Percentiles rank a stretch among this genome's conserved stretches.
Evolutionary conservation across 345 rosid genomes (phyloP).

Genomic region (Durio zibethinus): DNA sequence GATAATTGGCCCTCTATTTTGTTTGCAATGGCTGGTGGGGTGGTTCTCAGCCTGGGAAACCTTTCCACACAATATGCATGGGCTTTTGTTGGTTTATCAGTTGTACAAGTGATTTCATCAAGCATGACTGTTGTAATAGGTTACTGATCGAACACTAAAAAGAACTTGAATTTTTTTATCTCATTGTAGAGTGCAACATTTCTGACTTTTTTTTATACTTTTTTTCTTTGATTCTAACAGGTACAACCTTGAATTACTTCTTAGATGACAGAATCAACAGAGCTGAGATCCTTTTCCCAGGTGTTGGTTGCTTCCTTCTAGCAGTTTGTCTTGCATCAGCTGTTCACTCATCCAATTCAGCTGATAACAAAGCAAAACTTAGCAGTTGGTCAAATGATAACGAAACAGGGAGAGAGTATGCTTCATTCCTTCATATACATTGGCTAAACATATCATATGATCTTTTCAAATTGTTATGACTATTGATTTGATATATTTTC

Average conservation of each 20-base stretch:
- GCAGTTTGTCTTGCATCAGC: conserved; percentile 82
- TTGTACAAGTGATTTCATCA: conserved; percentile 65
- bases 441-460: neutral
- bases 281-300: conserved; percentile 83
- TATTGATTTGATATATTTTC: neutral
- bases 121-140: conserved; percentile 91
- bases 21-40: conserved; percentile 77
- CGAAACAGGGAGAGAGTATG: conserved; percentile 17
- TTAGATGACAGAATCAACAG: conserved; percentile 42
- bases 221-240: conserved; percentile 31
- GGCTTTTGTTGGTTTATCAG: conserved; percentile 80
- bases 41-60: conserved; percentile 77
- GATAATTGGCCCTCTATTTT: conserved; percentile 73
- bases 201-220: conserved; percentile 12
- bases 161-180: neutral
- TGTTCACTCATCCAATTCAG: conserved; percentile 74
- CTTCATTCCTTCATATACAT: neutral
- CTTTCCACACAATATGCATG: conserved; percentile 74
- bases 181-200: neutral
- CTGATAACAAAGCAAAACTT: conserved; percentile 66
- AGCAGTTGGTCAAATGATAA: conserved; percentile 27
- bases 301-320: conserved; percentile 74
- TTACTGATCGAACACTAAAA: neutral
- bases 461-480: conserved; percentile 8
- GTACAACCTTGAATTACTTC: conserved; percentile 81